phyloP scores from a whole-genome alignment of 1,139 yeast genomes.

The Yarrowia galli region DNA sequence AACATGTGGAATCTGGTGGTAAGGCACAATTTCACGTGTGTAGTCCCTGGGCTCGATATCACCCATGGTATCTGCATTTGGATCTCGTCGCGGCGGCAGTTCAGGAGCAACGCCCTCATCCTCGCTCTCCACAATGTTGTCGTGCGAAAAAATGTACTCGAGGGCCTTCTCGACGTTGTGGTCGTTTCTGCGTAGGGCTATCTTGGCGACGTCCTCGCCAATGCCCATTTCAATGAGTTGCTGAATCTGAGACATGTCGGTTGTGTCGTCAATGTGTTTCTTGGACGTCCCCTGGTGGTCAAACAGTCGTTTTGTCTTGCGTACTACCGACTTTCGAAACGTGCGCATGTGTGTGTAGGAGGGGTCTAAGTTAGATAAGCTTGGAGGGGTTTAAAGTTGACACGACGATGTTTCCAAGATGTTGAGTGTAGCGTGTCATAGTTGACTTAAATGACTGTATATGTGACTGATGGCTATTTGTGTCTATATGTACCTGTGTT shows the following conservation, averaged over 20 bases:
- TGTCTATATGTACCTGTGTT: too few species aligned
- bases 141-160: constrained; percentile 57
- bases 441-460: too few species aligned
- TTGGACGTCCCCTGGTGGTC: constrained; percentile 20
- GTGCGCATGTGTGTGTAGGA: constrained; percentile 21
- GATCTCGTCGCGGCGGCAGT: constrained; percentile 11
- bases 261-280: not conserved
- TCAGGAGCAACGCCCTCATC: constrained; percentile 12
- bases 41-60: not conserved
- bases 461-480: too few species aligned
- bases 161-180: constrained; percentile 64
- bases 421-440: too few species aligned
- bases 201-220: constrained; percentile 52
- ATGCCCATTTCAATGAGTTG: constrained; percentile 71
- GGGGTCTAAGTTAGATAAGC: constrained; percentile 29
- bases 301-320: constrained; percentile 26
- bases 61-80: not conserved
- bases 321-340: constrained; percentile 28
- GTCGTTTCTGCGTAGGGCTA: constrained; percentile 52
- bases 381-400: not conserved
- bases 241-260: constrained; percentile 43
- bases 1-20: constrained; percentile 38
- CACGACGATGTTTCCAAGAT: too few species aligned
- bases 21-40: constrained; percentile 38
- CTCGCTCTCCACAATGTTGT: constrained; percentile 43